Evolutionary conservation across 139 green algal genomes (phyloP).

Genomic region (Coelastrella sp.): DNA sequence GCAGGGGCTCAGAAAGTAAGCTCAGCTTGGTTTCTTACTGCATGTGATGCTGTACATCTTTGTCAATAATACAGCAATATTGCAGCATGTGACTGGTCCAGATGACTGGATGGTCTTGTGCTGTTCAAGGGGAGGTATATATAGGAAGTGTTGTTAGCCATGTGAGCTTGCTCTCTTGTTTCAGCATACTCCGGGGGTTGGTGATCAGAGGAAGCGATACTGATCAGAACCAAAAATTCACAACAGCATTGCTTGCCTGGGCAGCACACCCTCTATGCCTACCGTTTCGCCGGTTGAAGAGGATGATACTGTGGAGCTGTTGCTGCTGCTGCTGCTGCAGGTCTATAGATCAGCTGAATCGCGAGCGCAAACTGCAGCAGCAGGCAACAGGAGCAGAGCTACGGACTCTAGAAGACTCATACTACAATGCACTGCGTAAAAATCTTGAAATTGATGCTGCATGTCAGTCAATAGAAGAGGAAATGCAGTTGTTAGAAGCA

Average conservation of each 20-base stretch:
- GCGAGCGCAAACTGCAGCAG: constrained; percentile 87
- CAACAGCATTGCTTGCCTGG: neutral
- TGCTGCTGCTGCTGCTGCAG: neutral
- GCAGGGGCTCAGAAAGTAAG: constrained; percentile 39
- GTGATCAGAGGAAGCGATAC: neutral
- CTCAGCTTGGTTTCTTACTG: neutral
- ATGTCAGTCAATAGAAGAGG: constrained; percentile 59
- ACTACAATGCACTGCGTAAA: constrained; percentile 65
- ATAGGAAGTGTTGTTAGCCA: neutral
- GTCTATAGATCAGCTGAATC: constrained; percentile 74
- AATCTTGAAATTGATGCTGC: constrained; percentile 75
- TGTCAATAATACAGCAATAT: neutral
- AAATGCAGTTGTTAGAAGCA: constrained; percentile 49
- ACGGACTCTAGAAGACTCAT: constrained; percentile 60
- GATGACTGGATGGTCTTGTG: no score
- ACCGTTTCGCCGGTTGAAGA: neutral
- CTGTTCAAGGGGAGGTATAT: neutral
- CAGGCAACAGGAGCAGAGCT: constrained; percentile 58
- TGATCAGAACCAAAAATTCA: neutral
- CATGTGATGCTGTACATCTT: neutral
- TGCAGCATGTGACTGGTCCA: no score
- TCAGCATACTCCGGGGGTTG: no score
- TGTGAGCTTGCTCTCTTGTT: no score
- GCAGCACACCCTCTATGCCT: neutral
- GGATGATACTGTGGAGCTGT: neutral